Evolutionary conservation across 1,139 yeast genomes (phyloP).

Genomic region (Maudiozyma humilis): DNA sequence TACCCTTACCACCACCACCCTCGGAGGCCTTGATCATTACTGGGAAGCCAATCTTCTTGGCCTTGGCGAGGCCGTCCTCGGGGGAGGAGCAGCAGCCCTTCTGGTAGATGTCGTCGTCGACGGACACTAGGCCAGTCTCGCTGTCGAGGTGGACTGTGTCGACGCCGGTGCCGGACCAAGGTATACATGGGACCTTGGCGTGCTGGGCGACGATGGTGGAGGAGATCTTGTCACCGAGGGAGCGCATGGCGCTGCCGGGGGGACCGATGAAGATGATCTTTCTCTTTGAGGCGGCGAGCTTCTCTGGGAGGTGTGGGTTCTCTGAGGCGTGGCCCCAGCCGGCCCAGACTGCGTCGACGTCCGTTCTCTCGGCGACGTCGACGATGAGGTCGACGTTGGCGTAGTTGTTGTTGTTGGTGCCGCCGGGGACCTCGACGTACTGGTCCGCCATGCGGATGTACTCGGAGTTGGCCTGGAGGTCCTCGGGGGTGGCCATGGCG

Average conservation of each 20-base stretch:
- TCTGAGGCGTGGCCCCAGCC: constrained; percentile 99
- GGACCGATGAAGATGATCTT: constrained; percentile 92
- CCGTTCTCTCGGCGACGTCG: constrained; percentile 92
- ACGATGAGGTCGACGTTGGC: constrained; percentile 97
- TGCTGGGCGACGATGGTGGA: constrained; percentile 98
- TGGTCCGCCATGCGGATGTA: constrained; percentile 99
- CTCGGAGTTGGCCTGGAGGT: constrained; percentile 91
- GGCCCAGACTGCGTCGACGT: constrained; percentile 99
- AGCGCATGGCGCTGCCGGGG: constrained; percentile 97
- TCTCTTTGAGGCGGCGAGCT: constrained; percentile 81
- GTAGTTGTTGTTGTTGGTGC: constrained; percentile 94
- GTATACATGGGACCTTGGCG: constrained; percentile 95
- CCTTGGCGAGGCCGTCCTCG: constrained; percentile 80
- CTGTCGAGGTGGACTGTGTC: constrained; percentile 65
- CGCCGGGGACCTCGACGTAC: constrained; percentile 97
- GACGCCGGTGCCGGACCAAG: constrained; percentile 98
- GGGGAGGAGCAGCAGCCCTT: constrained; percentile 83
- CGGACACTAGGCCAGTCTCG: constrained; percentile 74
- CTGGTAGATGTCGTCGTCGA: constrained; percentile 69
- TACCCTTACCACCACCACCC: constrained; percentile 99
- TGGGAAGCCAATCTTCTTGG: constrained; percentile 84
- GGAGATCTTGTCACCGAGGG: constrained; percentile 96
- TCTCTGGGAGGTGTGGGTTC: constrained; percentile 90
- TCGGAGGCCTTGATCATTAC: constrained; percentile 95
- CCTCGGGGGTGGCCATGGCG: constrained; percentile 99